Evolutionary conservation across 257 asterid species (phyloP), one percentile per base, ranked within the genome.

Genomic region (Vinca minor): DNA sequence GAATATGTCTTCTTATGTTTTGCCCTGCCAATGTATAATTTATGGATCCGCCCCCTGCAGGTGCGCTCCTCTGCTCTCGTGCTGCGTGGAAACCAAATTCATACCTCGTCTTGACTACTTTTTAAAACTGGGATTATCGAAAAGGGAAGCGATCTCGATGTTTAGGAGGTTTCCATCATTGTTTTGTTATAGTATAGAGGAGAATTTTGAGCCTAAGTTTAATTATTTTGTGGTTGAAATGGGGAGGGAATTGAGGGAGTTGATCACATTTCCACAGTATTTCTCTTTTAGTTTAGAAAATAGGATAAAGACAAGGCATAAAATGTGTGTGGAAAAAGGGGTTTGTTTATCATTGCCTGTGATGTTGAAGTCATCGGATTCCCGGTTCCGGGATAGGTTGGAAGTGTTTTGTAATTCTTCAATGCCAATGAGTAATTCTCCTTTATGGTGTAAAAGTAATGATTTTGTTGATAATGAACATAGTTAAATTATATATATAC

Each of bases 261-360:
- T 92, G 82, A 84, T 76, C 12, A 81, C 75, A 5, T 92, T 92
- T 60, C 96, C 98, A 17, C 98, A 92, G 50, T 92, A 85, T 54
- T 92, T 92, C 71, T 92, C 96, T 2, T 92, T 83, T 70, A 92
- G 98, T 70, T 82, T 92, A 65, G 95, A 89, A 80, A 87, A 82
- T 68, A 70, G 96, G 87, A 87, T 89, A 11, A 88, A 88, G 63
- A 85, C 83, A 28, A 81, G 98, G 78, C 95, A 91, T 76, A 71
- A 70, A 69, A 60, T 77, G 79, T 91, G 98, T 52, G 84, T 83
- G 74, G 98, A 88, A 67, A 91, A 73, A 36, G 87, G 88, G n/a
- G 82, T 83, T 45, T 88, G 81, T 76, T 75, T 84, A 82, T 79
- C 93, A n/a, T 73, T 91, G 84, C 86, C 95, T 34, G 73, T 85